Evolutionary conservation across 1,284 basidiomycete genomes (phyloP).

Genomic region (Cutaneotrichosporon sp.): DNA sequence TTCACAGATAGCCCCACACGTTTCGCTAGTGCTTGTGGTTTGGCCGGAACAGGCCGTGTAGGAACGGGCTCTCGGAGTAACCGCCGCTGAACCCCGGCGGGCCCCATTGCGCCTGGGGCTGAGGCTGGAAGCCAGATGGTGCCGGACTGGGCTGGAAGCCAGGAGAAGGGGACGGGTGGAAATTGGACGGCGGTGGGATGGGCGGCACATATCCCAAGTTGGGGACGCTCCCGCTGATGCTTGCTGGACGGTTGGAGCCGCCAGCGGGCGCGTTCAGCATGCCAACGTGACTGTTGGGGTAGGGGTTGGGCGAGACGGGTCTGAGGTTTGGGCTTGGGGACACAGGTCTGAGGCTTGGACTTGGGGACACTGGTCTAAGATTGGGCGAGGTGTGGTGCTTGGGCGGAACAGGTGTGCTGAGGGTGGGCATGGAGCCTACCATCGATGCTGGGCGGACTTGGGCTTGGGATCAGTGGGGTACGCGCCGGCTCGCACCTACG

Average conservation of each 20-base stretch:
- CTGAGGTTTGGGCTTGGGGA: not conserved
- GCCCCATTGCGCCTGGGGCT: not conserved
- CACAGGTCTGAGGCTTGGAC: not conserved
- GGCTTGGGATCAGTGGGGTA: not conserved
- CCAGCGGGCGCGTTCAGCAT: not conserved
- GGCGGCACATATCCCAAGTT: not conserved
- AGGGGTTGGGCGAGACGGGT: conserved; percentile 7
- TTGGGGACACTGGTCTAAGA: not conserved
- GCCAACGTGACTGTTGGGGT: not conserved
- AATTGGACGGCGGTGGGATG: not conserved
- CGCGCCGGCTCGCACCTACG: conserved; percentile 2
- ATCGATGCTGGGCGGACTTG: conserved; percentile 2
- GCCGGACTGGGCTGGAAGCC: not conserved
- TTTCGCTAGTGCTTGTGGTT: not conserved
- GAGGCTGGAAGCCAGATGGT: not conserved
- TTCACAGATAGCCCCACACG: not conserved
- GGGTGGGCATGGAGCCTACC: not conserved
- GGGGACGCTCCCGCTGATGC: not conserved
- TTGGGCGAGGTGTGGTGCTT: not conserved
- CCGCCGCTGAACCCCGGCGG: conserved; percentile 2
- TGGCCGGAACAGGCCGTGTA: not conserved
- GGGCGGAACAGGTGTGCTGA: not conserved
- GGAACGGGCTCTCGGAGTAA: conserved; percentile 5
- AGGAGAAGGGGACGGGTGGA: not conserved
- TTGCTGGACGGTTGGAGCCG: not conserved